Percentiles rank a stretch among this genome's conserved stretches.
phyloP scores from a whole-genome alignment of 2,329 filamentous ascomycete genomes.

The Myriosclerotinia curreyana region DNA sequence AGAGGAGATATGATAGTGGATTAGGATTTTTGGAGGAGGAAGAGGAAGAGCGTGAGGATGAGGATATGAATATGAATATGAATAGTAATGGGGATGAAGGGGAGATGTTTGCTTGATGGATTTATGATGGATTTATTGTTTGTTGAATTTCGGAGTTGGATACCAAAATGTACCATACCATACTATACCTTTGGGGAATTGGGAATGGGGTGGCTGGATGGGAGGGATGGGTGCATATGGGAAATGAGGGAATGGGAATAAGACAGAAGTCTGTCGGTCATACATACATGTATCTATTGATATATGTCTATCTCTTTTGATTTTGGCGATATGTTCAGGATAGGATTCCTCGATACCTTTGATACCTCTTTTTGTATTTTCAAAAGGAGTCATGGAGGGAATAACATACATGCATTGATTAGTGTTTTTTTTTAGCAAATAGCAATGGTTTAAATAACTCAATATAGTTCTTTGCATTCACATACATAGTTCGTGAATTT shows the following conservation, averaged over 20 bases:
- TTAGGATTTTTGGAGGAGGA: slow-evolving; percentile 55
- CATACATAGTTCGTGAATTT: too few species aligned
- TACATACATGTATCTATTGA: neutral
- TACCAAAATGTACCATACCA: neutral
- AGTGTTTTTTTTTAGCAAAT: too few species aligned
- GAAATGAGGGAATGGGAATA: neutral
- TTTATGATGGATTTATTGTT: neutral
- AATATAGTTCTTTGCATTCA: too few species aligned
- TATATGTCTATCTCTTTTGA: neutral
- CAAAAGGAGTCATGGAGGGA: neutral
- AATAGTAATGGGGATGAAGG: neutral
- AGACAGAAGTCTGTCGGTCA: neutral
- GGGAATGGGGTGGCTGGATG: neutral
- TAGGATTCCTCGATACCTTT: neutral
- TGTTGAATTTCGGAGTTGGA: slow-evolving; percentile 10
- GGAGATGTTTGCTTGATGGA: neutral
- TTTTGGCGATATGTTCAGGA: neutral
- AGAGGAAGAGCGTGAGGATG: slow-evolving; percentile 35
- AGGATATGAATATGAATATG: neutral
- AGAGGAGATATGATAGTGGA: slow-evolving; percentile 53
- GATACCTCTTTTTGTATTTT: neutral
- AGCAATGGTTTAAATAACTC: too few species aligned
- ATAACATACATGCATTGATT: neutral
- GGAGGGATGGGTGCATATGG: neutral
- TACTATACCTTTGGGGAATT: neutral